Evolutionary conservation across 2,329 filamentous ascomycete genomes (phyloP).

Genomic region (Verticillium alfalfae): DNA sequence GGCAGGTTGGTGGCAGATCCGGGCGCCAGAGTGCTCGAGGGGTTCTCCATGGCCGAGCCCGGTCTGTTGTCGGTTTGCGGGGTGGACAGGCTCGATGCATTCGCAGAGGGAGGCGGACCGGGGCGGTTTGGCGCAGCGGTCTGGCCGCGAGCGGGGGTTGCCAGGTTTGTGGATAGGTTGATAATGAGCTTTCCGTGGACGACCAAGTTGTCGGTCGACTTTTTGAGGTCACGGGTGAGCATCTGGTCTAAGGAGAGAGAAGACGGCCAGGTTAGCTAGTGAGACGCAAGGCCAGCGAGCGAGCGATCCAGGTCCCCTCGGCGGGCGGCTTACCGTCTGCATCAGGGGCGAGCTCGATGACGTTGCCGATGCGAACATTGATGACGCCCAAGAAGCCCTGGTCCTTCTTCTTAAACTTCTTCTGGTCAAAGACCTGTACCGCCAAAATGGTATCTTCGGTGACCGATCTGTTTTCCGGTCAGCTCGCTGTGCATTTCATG

Average conservation of each 20-base stretch:
- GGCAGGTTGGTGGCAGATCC: constrained; percentile 34
- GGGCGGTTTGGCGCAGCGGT: constrained; percentile 39
- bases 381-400: constrained; percentile 97
- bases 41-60: constrained; percentile 45
- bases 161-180: constrained; percentile 88
- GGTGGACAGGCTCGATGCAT: constrained; percentile 34
- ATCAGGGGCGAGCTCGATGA: constrained; percentile 83
- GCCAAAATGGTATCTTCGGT: constrained; percentile 95
- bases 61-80: constrained; percentile 42
- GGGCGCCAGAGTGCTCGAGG: constrained; percentile 32
- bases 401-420: constrained; percentile 99
- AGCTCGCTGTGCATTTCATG: neutral
- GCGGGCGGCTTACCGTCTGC: constrained; percentile 68
- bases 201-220: constrained; percentile 95
- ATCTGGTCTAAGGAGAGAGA: constrained; percentile 73
- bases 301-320: neutral
- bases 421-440: constrained; percentile 98
- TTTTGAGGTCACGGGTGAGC: constrained; percentile 95
- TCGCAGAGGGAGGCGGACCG: constrained; percentile 33
- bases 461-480: constrained; percentile 57
- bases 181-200: constrained; percentile 97
- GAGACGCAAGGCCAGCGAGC: neutral
- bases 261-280: constrained; percentile 16
- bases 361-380: constrained; percentile 91
- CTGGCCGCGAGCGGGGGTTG: constrained; percentile 56